A percentile compares a stretch with the other conserved stretches of the same genome.
Conservation (phyloP, 2,329 filamentous ascomycete genomes). For the Aspergillus intermedius region DNA sequence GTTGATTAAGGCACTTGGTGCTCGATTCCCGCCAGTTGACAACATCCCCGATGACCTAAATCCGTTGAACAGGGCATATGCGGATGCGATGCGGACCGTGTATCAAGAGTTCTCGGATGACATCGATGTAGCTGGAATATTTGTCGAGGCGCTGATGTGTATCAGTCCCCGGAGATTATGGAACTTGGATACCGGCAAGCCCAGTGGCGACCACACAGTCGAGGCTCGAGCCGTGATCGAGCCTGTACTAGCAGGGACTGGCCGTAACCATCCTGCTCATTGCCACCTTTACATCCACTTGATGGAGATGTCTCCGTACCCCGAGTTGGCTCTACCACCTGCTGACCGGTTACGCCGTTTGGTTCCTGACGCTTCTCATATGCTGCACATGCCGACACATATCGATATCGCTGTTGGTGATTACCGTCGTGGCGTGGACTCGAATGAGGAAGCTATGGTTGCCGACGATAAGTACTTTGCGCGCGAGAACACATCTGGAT, state of each 20-base stretch:
- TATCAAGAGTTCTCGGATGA: slow-evolving; percentile 48
- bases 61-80: slow-evolving; percentile 52
- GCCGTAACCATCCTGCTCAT: slow-evolving; percentile 57
- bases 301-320: slow-evolving; percentile 64
- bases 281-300: slow-evolving; percentile 69
- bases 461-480: slow-evolving; percentile 62
- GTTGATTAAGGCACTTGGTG: slow-evolving; percentile 40
- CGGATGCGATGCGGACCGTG: slow-evolving; percentile 51
- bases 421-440: slow-evolving; percentile 57
- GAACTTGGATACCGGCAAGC: slow-evolving; percentile 52
- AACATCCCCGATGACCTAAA: slow-evolving; percentile 43
- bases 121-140: slow-evolving; percentile 55
- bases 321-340: slow-evolving; percentile 54
- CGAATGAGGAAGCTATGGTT: slow-evolving; percentile 58
- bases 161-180: slow-evolving; percentile 57
- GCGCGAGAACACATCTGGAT: slow-evolving; percentile 18
- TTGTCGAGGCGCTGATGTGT: slow-evolving; percentile 59
- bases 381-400: slow-evolving; percentile 70
- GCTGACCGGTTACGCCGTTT: slow-evolving; percentile 57
- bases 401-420: slow-evolving; percentile 68
- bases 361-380: slow-evolving; percentile 61
- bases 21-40: slow-evolving; percentile 51
- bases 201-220: slow-evolving; percentile 49
- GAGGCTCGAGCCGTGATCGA: slow-evolving; percentile 55
- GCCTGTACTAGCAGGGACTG: slow-evolving; percentile 44